Percentiles rank a stretch among this genome's conserved stretches.
Evolutionary conservation across 2,329 filamentous ascomycete species (phyloP).

Genomic region (Phialocephala subalpina): DNA sequence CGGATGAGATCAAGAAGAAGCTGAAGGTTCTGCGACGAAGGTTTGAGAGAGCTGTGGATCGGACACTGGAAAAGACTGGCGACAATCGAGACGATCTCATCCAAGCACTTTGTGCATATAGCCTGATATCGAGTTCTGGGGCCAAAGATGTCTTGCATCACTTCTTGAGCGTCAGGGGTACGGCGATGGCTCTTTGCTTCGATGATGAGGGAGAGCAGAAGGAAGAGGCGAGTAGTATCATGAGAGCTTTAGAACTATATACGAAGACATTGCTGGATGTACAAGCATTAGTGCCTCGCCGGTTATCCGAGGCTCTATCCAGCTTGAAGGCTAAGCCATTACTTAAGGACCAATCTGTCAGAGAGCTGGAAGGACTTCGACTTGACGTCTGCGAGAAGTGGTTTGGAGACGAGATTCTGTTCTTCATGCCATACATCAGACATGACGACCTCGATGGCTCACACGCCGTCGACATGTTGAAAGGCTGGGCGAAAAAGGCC

Average conservation of each 20-base stretch:
- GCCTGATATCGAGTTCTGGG: slow-evolving; percentile 81
- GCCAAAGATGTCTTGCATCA: slow-evolving; percentile 80
- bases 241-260: slow-evolving; percentile 75
- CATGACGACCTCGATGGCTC: slow-evolving; percentile 76
- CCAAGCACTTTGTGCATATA: slow-evolving; percentile 82
- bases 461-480: slow-evolving; percentile 67
- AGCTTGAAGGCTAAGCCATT: slow-evolving; percentile 75
- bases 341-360: slow-evolving; percentile 74
- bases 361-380: slow-evolving; percentile 72
- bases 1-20: slow-evolving; percentile 71
- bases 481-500: slow-evolving; percentile 68
- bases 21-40: slow-evolving; percentile 68
- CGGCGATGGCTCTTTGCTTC: slow-evolving; percentile 71
- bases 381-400: slow-evolving; percentile 81
- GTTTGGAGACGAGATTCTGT: slow-evolving; percentile 83
- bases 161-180: slow-evolving; percentile 77
- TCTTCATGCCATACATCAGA: slow-evolving; percentile 87
- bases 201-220: slow-evolving; percentile 55
- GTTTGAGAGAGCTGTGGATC: slow-evolving; percentile 73
- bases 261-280: slow-evolving; percentile 80
- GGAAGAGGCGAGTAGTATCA: slow-evolving; percentile 51
- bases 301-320: slow-evolving; percentile 73
- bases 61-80: slow-evolving; percentile 67
- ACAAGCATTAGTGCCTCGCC: slow-evolving; percentile 76
- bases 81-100: slow-evolving; percentile 62